Base-by-base conservation (phyloP, 2,329 filamentous ascomycete genomes). In the Pseudocercospora eumusae region DNA sequence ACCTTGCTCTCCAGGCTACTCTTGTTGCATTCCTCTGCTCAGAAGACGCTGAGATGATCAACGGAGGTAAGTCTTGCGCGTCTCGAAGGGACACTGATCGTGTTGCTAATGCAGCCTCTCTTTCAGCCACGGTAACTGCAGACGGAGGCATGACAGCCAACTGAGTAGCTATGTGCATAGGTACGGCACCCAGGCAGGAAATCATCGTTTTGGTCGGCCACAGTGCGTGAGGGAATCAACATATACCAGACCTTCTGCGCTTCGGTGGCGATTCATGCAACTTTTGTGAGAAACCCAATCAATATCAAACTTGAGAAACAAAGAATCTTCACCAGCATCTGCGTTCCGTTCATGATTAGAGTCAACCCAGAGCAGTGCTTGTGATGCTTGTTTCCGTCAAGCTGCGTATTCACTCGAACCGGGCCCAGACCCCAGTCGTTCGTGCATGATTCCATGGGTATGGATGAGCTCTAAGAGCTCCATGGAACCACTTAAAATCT, bases 21-120 rank as follows among this genome's bases (percentile, higher is more conserved):
- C 62, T 73, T 23, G 70, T 74, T 3, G 68, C 73, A 21, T 75
- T 69, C 50, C 61, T 77, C 15, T 71, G 70, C 52, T 71, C 70
- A 4, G 74, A 77, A 31, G 70, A 68, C 28, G 70, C 70, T 6
- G 66, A 68, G 36, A 69, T 72, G 5, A 67, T 76, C 20, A 76
- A 75, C 54, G 75, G 75, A 57, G 73, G 72, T 56, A 56, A 63
- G 57, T n/a, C 47, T 52, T 28, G 25, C 21, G 21, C 15, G 11
- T n/a, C 47, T 28, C 25, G 47, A 23, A n/a, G 23, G 8, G 4
- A 6, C 10, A 15, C 8, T 31, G 47, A n/a, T n/a, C 23, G 20
- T 42, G 10, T 20, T 23, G 31, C 60, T 64, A 50, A 62, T 40
- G 57, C 28, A 25, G 53, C 27, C 10, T 59, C 15, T 28, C 27